Conservation (phyloP, 495 filamentous ascomycete genomes). For the Gamarada debralockiae region DNA sequence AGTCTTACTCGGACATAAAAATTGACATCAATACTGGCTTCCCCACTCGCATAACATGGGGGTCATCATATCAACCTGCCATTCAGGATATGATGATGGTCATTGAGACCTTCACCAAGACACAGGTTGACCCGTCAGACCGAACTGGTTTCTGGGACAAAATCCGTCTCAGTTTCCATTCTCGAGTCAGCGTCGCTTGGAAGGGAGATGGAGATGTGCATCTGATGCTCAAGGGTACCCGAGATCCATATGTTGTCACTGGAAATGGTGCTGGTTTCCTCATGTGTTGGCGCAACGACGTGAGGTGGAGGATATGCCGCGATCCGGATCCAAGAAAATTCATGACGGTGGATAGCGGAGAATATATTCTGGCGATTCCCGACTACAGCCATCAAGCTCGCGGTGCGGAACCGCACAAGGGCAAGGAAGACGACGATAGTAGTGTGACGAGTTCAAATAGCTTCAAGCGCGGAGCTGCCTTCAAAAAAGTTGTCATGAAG, state of each 20-base stretch:
- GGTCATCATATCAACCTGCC: slow-evolving; percentile 93
- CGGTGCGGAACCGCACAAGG: slow-evolving; percentile 50
- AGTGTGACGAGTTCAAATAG: slow-evolving; percentile 59
- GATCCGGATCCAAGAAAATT: slow-evolving; percentile 85
- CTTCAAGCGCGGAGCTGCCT: slow-evolving; percentile 69
- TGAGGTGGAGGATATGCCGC: slow-evolving; percentile 76
- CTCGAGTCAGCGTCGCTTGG: slow-evolving; percentile 84
- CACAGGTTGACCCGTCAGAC: slow-evolving; percentile 89
- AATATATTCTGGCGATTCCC: slow-evolving; percentile 89
- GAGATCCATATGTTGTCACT: slow-evolving; percentile 91
- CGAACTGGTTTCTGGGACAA: slow-evolving; percentile 99
- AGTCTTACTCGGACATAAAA: slow-evolving; percentile 89
- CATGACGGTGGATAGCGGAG: slow-evolving; percentile 92
- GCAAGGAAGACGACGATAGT: slow-evolving; percentile 47
- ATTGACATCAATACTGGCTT: slow-evolving; percentile 90
- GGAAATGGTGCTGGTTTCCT: slow-evolving; percentile 91
- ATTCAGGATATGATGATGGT: slow-evolving; percentile 99
- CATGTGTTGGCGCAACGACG: slow-evolving; percentile 96
- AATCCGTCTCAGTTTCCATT: slow-evolving; percentile 91
- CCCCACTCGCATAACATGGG: slow-evolving; percentile 93
- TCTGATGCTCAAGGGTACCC: slow-evolving; percentile 84
- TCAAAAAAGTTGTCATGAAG: slow-evolving; percentile 99
- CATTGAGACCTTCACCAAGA: slow-evolving; percentile 95
- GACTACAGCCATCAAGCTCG: slow-evolving; percentile 89
- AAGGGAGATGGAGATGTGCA: slow-evolving; percentile 95